phyloP scores from a whole-genome alignment of 2,329 filamentous ascomycete species.

The Botrytis porri region DNA sequence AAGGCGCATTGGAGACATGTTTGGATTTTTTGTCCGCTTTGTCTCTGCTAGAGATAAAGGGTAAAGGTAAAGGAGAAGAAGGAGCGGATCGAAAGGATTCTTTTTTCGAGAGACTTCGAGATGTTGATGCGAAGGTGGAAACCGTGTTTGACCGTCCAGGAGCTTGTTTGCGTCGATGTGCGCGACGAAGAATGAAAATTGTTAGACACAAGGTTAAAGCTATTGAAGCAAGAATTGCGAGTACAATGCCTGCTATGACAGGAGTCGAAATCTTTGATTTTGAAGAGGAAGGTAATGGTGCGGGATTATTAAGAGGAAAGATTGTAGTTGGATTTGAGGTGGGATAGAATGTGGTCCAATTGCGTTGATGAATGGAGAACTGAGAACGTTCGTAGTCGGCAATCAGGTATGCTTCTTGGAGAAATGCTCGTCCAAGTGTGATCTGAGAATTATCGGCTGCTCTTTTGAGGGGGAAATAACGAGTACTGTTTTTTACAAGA shows the following conservation, averaged over 20 bases:
- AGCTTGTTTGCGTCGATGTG: neutral
- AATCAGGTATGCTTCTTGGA: slow-evolving; percentile 41
- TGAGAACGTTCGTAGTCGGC: slow-evolving; percentile 43
- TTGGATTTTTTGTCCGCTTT: slow-evolving; percentile 10
- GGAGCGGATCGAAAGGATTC: neutral
- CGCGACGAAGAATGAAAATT: slow-evolving; percentile 1
- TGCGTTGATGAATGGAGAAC: slow-evolving; percentile 41
- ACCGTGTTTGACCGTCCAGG: neutral
- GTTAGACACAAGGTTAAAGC: slow-evolving; percentile 14
- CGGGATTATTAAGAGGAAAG: slow-evolving; percentile 8
- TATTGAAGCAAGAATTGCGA: slow-evolving; percentile 13
- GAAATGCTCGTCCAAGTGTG: slow-evolving; percentile 42
- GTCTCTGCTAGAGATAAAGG: neutral
- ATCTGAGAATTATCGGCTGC: slow-evolving; percentile 38
- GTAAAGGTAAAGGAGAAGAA: slow-evolving; percentile 2
- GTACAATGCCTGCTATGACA: slow-evolving; percentile 5
- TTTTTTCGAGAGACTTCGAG: slow-evolving; percentile 7
- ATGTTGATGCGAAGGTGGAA: slow-evolving; percentile 9
- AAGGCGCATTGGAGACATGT: slow-evolving; percentile 5
- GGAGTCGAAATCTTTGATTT: neutral
- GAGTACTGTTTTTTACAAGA: slow-evolving; percentile 29
- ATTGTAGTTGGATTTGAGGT: slow-evolving; percentile 27
- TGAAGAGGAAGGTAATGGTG: neutral
- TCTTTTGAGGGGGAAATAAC: slow-evolving; percentile 43
- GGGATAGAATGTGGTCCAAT: slow-evolving; percentile 26